Base-by-base conservation (phyloP, 768 basidiomycete species). In the Tephrocybe sp. region DNA sequence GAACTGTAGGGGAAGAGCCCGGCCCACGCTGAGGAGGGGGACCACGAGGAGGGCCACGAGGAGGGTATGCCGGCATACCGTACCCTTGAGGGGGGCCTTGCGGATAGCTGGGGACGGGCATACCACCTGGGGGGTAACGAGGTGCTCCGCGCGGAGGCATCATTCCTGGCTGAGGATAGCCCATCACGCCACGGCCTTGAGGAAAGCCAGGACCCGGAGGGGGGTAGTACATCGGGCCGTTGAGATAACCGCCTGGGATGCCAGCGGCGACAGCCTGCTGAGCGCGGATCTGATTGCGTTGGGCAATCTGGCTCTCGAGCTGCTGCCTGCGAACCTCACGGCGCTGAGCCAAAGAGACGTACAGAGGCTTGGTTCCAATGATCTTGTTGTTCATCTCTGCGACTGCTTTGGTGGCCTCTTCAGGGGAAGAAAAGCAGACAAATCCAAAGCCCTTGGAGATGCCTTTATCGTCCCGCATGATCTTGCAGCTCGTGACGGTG, bases 311-410 rank as follows among this genome's bases (percentile, higher is more conserved):
- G 65, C 90, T 94, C 76, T 98, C 97, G 60, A 99, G 82, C 69
- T 98, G 95, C 70, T 98, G 96, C 64, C 95, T 84, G 68, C 97
- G 91, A 63, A 97, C 91, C 65, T 99, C 97, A 55, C 94, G 93
- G 58, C 96, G 92, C 69, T 99, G 97, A 59, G 97, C 97, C 58
- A 98, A 86, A 34, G 96, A 95, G 66, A 99, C 97, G 65, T 98
- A 99, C 62, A 99, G 84, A 45, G 97, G 97, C 76, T 99, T 99
- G 58, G 87, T 83, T 54, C 96, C 96, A 63, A 98, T 92, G 87
- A 98, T 98, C 77, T 96, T 96, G 83, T 97, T 98, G 82, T 99
- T 99, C 94, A 99, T 97, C 78, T 99, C 97, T 47, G 93, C 91
- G 52, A 98, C 94, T 53, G 97, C 97, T 77, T 98, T 98, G 64